Base-by-base conservation (phyloP, 805 yeast species). In the Spathaspora arborariae region DNA sequence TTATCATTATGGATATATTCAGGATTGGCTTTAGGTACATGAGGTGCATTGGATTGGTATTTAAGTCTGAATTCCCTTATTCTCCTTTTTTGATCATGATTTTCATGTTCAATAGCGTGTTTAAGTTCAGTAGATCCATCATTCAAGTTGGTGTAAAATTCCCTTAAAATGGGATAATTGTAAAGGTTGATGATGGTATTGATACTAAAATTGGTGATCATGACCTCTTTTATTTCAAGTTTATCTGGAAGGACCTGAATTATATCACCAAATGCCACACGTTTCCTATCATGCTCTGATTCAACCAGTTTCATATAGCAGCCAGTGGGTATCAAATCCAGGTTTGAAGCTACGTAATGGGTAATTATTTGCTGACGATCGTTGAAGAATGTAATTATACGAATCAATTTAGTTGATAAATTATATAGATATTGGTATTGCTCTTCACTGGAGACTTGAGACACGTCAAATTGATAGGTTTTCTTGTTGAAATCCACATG, bases 321-420 rank as follows among this genome's bases (percentile, higher is more conserved):
- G 13, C 45, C 44, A 13, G 56, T 51, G 36, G 63, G 50, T 5
- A 59, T 59, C 3, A 61, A 50, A 6, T 42, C 42, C 16, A 4
- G 16, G 8, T 30, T 30, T 1, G 50, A 45, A 5, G 34, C 22
- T 43, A 59, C 51, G 46, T 54, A 56, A 42, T 56, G 59, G 2
- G 59, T 50, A 38, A 51, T 35, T 20, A 49, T 34, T 20, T 39
- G 43, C 47, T 60, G 52, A 13, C 76, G 57, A 42, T 51, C 48
- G 46, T 70, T 69, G 48, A 67, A 68, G 47, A 64, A 71, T 7
- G 59, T 59, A 8, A 68, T 56, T 10, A 64, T 56, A 34, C 72
- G 54, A 21, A 67, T 48, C 20, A 72, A 48, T 35, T 63, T 62
- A 16, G 56, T 55, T 6, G 62, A 53, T 11, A 67, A 37, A 4